Percentiles rank a stretch among this genome's conserved stretches.
phyloP scores from a whole-genome alignment of 1,284 basidiomycete species.

The Sphagnurus paluster region DNA sequence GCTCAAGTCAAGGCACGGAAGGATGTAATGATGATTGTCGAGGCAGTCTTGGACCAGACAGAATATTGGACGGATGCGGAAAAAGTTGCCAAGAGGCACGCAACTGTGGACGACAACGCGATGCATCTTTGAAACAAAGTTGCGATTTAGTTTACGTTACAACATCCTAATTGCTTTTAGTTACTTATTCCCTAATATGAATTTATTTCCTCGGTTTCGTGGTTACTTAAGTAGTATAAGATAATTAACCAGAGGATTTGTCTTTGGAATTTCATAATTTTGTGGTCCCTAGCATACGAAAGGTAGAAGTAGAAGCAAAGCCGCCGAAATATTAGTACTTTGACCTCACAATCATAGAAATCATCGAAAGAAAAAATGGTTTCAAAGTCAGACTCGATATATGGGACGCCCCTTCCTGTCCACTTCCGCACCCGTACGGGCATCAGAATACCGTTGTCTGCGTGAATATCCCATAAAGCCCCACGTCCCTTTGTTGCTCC shows the following conservation, averaged over 20 bases:
- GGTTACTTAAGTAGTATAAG: constrained; percentile 3
- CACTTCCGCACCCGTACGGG: constrained; percentile 49
- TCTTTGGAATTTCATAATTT: not conserved
- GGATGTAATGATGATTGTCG: constrained; percentile 38
- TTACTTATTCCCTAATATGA: constrained; percentile 5
- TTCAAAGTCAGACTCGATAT: constrained; percentile 41
- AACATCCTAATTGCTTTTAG: constrained; percentile 2
- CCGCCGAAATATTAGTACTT: too few species aligned
- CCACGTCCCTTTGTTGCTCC: constrained; percentile 40
- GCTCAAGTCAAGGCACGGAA: constrained; percentile 40
- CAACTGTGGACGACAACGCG: not conserved
- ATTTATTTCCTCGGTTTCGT: not conserved
- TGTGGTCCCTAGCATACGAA: too few species aligned
- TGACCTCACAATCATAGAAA: too few species aligned
- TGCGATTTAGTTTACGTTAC: too few species aligned
- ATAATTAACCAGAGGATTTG: not conserved
- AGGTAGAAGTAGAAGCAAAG: too few species aligned
- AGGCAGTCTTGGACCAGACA: constrained; percentile 42
- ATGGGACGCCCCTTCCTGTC: constrained; percentile 53
- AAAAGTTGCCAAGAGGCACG: constrained; percentile 13
- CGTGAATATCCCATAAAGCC: constrained; percentile 48
- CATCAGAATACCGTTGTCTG: constrained; percentile 47
- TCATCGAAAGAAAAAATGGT: not conserved
- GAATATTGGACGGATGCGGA: constrained; percentile 44
- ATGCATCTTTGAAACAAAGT: not conserved